phyloP scores from a whole-genome alignment of 2,329 filamentous ascomycete species.

The Monosporascus sp. region DNA sequence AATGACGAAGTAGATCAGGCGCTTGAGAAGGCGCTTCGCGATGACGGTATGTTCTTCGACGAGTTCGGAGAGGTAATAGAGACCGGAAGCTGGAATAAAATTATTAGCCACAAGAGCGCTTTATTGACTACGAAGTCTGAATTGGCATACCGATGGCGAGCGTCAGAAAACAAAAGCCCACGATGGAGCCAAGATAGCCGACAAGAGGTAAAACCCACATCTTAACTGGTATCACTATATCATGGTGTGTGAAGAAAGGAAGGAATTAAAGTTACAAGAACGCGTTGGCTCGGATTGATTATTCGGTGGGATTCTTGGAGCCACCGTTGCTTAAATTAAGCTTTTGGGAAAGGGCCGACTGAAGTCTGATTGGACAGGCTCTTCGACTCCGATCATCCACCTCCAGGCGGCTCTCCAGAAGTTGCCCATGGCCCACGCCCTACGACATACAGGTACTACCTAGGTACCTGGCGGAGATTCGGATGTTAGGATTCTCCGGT shows the following conservation, averaged over 20 bases:
- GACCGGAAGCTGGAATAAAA: constrained; percentile 66
- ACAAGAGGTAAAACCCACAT: constrained; percentile 97
- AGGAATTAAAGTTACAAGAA: neutral
- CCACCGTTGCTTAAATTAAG: neutral
- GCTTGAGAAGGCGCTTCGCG: constrained; percentile 78
- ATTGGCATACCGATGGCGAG: constrained; percentile 71
- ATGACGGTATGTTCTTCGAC: constrained; percentile 97
- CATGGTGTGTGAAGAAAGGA: constrained; percentile 6
- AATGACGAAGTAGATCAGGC: constrained; percentile 80
- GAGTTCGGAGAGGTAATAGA: constrained; percentile 96
- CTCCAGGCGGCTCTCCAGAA: too few relatives aligned
- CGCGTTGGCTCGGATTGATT: neutral
- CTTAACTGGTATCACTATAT: constrained; percentile 24
- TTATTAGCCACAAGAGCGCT: constrained; percentile 9
- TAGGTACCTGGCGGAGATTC: too few relatives aligned
- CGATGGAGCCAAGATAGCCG: constrained; percentile 78
- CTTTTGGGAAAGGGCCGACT: neutral
- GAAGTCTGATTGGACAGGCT: neutral
- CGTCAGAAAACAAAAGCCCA: constrained; percentile 92
- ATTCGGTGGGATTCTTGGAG: neutral
- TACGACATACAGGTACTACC: too few relatives aligned
- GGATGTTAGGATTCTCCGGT: too few relatives aligned
- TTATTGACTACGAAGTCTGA: neutral
- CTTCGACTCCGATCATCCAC: neutral
- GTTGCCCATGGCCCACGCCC: too few relatives aligned